A percentile compares a stretch with the other conserved stretches of the same genome.
phyloP scores from a whole-genome alignment of 306 rosid species.

The Oemleria cerasiformis region DNA sequence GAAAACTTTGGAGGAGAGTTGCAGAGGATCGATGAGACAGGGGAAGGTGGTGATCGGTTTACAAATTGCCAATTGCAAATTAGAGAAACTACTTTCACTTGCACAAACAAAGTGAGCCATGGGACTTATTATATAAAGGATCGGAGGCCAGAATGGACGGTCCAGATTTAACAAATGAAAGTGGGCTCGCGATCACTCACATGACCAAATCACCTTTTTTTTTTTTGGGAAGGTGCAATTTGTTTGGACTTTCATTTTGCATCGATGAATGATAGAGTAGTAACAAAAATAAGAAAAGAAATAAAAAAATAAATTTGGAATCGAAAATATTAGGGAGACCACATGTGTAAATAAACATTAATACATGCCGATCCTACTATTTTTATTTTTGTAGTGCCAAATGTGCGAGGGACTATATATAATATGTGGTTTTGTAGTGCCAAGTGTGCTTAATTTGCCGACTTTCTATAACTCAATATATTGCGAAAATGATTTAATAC shows the following conservation, averaged over 20 bases:
- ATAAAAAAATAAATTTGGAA: too few species aligned
- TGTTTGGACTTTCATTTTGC: constrained; percentile 14
- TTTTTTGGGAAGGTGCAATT: constrained; percentile 24
- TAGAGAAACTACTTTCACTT: constrained; percentile 2
- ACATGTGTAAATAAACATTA: too few species aligned
- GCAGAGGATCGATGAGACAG: constrained; percentile 19
- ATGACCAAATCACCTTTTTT: constrained; percentile 40
- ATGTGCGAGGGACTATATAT: too few species aligned
- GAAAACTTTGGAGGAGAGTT: not conserved
- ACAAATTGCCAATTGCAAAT: not conserved
- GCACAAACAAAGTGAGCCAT: constrained; percentile 30
- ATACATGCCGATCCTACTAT: too few species aligned
- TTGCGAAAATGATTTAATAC: too few species aligned
- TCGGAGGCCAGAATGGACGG: constrained; percentile 47
- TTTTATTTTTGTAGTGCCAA: too few species aligned
- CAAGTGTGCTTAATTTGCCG: not conserved
- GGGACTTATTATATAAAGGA: constrained; percentile 54
- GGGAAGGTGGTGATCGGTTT: constrained; percentile 27
- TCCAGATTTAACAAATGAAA: constrained; percentile 38
- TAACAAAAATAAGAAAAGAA: not conserved
- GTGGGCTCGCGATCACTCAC: constrained; percentile 50
- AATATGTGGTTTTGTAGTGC: too few species aligned
- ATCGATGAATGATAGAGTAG: not conserved
- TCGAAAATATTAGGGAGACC: too few species aligned
- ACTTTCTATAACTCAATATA: not conserved